Evolutionary conservation across 2,329 filamentous ascomycete species (phyloP), one percentile per base, ranked within the genome.

Genomic region (Colletotrichum sp.): DNA sequence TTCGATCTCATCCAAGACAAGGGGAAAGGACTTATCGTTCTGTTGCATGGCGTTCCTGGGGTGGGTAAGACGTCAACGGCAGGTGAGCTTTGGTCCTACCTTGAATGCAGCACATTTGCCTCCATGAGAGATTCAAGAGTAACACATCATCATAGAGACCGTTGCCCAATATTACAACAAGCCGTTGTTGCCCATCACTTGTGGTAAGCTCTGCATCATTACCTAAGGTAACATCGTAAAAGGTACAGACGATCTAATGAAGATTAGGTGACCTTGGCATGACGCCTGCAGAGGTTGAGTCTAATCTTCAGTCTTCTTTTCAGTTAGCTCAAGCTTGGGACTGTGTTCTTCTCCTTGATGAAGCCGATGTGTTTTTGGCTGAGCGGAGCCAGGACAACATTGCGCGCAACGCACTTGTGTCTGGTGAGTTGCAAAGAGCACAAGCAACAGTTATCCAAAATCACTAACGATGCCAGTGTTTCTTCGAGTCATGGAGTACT

Each of bases 331-430:
- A 69, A 5, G 52, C 32, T 2, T 79, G 78, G 78, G 78, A 73
- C 0, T 79, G 78, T 10, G 59, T 75, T 14, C 64, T 76, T 0
- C 28, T 75, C 1, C 36, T 75, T 4, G 73, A 75, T 7, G 70
- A 75, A n/a, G 72, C 72, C 1, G 72, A 75, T 4, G 63, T 72
- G 3, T 75, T 72, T 8, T 87, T 98, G 14, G 95, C 97, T 86
- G 94, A 95, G 83, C 92, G 95, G 2, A 94, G 79, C 43, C 79
- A 80, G 69, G 77, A 95, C 14, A 73, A 65, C 6, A 68, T 76
- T 16, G 70, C 36, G 21, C 7, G 70, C 2, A 76, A 76, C 5
- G 74, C 63, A 1, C 21, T 73, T 2, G 74, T 73, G 2, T 72
- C 74, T 4, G 30, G 30, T 32, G 3, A 12, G n/a, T 10, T 52